Conservation (phyloP, 2,329 filamentous ascomycete genomes). For the Dissoconium aciculare region DNA sequence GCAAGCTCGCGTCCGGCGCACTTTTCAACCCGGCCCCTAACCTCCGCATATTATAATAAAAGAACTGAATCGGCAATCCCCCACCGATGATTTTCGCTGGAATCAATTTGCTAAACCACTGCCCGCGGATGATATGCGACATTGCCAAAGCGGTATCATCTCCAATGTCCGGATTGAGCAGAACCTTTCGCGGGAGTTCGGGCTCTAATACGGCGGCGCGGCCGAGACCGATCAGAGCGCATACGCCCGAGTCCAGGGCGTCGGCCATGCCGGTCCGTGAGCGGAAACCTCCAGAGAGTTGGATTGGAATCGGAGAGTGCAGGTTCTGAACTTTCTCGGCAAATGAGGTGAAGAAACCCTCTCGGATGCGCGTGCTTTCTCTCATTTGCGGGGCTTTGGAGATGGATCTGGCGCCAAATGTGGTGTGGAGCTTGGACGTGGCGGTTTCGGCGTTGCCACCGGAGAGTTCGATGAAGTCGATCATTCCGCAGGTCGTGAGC, state of each 20-base stretch:
- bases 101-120: conserved; percentile 22
- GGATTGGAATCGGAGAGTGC: conserved; percentile 16
- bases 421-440: conserved; percentile 12
- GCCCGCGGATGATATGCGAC: conserved; percentile 19
- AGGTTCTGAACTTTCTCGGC: conserved; percentile 23
- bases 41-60: conserved; percentile 24
- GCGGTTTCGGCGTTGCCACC: conserved; percentile 36
- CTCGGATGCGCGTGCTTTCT: conserved; percentile 37
- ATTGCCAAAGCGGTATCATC: conserved; percentile 17
- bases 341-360: conserved; percentile 57
- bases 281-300: conserved; percentile 49
- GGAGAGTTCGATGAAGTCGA: conserved; percentile 56
- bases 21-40: conserved; percentile 18
- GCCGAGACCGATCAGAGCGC: conserved; percentile 37
- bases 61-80: conserved; percentile 22
- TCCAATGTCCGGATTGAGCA: conserved; percentile 21
- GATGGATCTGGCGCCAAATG: conserved; percentile 23
- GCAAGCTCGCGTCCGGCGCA: conserved; percentile 21
- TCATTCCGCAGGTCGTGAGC: conserved; percentile 31
- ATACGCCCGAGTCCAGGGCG: conserved; percentile 32
- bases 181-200: conserved; percentile 25
- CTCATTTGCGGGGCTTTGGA: conserved; percentile 14
- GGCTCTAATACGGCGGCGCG: conserved; percentile 34
- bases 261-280: conserved; percentile 36
- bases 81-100: conserved; percentile 22